Base-by-base conservation (phyloP, 2,329 filamentous ascomycete species). In the Xylariaceae sp. region DNA sequence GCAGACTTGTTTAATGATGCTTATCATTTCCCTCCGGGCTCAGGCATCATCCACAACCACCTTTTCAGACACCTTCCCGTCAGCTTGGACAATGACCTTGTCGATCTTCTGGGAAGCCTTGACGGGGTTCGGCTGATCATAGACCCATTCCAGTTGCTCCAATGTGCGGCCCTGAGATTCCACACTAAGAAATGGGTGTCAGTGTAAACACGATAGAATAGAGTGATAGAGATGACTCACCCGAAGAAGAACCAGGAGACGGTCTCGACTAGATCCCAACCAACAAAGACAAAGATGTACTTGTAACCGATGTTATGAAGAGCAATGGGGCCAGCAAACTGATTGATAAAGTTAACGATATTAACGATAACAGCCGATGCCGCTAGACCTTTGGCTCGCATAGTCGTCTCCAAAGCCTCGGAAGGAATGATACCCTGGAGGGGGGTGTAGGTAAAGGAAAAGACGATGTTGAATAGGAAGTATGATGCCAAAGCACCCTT, bases 61-160 rank as follows among this genome's bases (percentile, higher is more conserved):
- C 64, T 80, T 80, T 69, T 79, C 78, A 7, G 74, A 73, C 9
- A 81, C 77, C 16, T 71, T 74, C 29, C 79, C 79, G 48, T 80
- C 77, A 12, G 71, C 67, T 60, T 76, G 74, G 14, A 82, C 65
- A 39, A 81, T 71, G 49, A 82, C 72, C 71, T 79, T 79, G 64
- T 81, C 89, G 61, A 81, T 73, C 47, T 71, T 73, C 56, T 76
- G 71, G 4, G 79, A 82, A 9, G 79, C 79, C 68, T 79, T 78
- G 69, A 81, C 79, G 1, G 79, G 78, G 60, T 78, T 77, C 21
- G 76, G 74, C 65, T 81, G 78, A 63, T 78, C 68, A 67, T 81
- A 81, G 9, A 81, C 76, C 77, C 78, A 79, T 61, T 79, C 78
- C 31, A 81, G 73, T 65, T 81, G 73, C 63, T 81, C 79, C 23